A percentile compares a stretch with the other conserved stretches of the same genome.
phyloP scores from a whole-genome alignment of 2,329 filamentous ascomycete species.

The Claviceps sp. region DNA sequence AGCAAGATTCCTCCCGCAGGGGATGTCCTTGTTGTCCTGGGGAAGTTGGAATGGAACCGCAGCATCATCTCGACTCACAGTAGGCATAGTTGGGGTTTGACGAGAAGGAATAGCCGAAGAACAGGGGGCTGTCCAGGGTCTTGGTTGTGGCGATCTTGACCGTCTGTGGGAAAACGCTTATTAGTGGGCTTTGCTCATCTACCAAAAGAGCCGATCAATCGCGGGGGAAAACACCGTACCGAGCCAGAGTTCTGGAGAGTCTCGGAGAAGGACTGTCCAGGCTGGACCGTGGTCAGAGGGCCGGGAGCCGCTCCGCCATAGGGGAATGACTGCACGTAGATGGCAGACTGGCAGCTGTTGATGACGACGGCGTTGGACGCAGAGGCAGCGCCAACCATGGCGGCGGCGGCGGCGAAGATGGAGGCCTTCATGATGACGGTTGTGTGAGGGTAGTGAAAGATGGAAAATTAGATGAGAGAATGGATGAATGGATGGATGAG shows the following conservation, averaged over 20 bases:
- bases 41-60: background rate
- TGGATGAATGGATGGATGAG: too few species aligned
- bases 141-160: slow-evolving; percentile 27
- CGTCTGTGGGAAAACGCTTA: slow-evolving; percentile 16
- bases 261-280: slow-evolving; percentile 23
- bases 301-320: slow-evolving; percentile 19
- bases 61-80: slow-evolving; percentile 17
- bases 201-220: background rate
- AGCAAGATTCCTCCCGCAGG: too few species aligned
- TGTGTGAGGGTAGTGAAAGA: background rate
- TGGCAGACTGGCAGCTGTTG: slow-evolving; percentile 19
- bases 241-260: slow-evolving; percentile 22
- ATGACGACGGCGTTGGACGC: slow-evolving; percentile 23
- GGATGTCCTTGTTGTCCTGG: too few species aligned
- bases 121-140: slow-evolving; percentile 23
- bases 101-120: slow-evolving; percentile 29
- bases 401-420: slow-evolving; percentile 16
- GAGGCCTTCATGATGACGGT: slow-evolving; percentile 16
- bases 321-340: slow-evolving; percentile 26
- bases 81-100: slow-evolving; percentile 23
- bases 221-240: slow-evolving; percentile 12
- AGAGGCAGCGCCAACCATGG: slow-evolving; percentile 17
- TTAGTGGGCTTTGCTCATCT: background rate
- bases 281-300: slow-evolving; percentile 18
- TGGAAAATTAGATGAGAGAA: background rate